Evolutionary conservation across 768 basidiomycete species (phyloP).

Genomic region (Rhizopogon sp.): DNA sequence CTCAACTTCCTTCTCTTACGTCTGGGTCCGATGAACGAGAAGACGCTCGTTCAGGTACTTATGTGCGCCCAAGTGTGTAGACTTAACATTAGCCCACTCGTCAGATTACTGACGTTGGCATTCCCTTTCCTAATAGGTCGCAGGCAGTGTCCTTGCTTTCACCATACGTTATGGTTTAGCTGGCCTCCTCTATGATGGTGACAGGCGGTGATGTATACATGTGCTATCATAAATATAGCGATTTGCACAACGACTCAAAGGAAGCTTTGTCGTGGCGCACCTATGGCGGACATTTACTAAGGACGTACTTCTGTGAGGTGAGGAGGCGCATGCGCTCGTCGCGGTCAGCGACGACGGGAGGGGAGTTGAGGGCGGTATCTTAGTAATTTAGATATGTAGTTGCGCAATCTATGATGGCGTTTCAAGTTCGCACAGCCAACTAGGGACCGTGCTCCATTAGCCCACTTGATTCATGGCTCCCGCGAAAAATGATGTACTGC

Average conservation of each 20-base stretch:
- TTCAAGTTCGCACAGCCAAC: background rate
- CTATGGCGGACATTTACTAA: background rate
- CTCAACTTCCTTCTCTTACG: slow-evolving; percentile 80
- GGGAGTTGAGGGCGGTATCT: background rate
- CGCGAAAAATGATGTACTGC: no score
- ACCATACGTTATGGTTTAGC: slow-evolving; percentile 86
- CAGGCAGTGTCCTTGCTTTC: slow-evolving; percentile 80
- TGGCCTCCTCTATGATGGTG: slow-evolving; percentile 86
- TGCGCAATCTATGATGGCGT: background rate
- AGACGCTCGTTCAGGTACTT: slow-evolving; percentile 64
- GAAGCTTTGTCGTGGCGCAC: background rate
- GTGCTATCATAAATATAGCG: background rate
- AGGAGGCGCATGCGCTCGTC: no score
- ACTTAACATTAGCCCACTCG: background rate
- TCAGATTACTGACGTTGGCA: slow-evolving; percentile 4
- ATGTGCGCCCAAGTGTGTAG: slow-evolving; percentile 66
- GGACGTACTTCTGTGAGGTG: no score
- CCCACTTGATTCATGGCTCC: no score
- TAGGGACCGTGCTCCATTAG: no score
- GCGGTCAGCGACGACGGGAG: background rate
- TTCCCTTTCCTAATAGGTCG: slow-evolving; percentile 37
- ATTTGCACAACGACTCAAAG: no score
- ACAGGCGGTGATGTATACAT: slow-evolving; percentile 52
- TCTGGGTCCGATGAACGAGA: slow-evolving; percentile 84
- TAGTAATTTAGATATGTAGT: background rate